These are phyloP conservation scores for Penicillium palitans DNA, from an alignment of 2,329 filamentous ascomycete genomes.

Conservation along the genomic window DNA sequence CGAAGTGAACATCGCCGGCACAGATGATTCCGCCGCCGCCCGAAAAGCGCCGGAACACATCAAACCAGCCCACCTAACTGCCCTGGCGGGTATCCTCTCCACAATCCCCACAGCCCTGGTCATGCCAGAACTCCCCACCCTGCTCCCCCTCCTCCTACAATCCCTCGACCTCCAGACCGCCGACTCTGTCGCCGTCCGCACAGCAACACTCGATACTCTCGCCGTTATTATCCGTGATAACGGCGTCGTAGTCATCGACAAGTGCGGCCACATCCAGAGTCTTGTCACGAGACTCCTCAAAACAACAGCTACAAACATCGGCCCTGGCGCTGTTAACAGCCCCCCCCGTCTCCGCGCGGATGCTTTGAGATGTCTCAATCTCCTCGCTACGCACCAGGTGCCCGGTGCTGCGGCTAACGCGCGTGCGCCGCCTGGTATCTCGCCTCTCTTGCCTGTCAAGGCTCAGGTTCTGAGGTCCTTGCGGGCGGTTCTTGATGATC, in stretches of 20 bases:
- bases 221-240: slow-evolving; percentile 59
- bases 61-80: slow-evolving; percentile 64
- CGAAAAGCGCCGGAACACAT: slow-evolving; percentile 31
- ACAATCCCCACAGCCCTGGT: slow-evolving; percentile 62
- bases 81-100: slow-evolving; percentile 61
- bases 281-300: slow-evolving; percentile 58
- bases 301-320: slow-evolving; percentile 35
- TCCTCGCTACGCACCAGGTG: slow-evolving; percentile 36
- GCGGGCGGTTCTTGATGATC: slow-evolving; percentile 59
- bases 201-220: slow-evolving; percentile 61
- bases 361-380: slow-evolving; percentile 40
- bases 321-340: slow-evolving; percentile 21
- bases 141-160: slow-evolving; percentile 63
- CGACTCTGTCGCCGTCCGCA: slow-evolving; percentile 55
- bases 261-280: slow-evolving; percentile 58
- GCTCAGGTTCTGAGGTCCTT: slow-evolving; percentile 58
- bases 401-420: slow-evolving; percentile 24
- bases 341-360: slow-evolving; percentile 36
- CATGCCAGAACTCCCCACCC: slow-evolving; percentile 57
- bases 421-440: slow-evolving; percentile 32
- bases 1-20: slow-evolving; percentile 35
- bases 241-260: slow-evolving; percentile 50
- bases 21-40: slow-evolving; percentile 33
- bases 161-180: slow-evolving; percentile 56
- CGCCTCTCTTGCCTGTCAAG: slow-evolving; percentile 57